Evolutionary conservation across 2,329 filamentous ascomycete genomes (phyloP).

Genomic region (Colletotrichum abscissum): DNA sequence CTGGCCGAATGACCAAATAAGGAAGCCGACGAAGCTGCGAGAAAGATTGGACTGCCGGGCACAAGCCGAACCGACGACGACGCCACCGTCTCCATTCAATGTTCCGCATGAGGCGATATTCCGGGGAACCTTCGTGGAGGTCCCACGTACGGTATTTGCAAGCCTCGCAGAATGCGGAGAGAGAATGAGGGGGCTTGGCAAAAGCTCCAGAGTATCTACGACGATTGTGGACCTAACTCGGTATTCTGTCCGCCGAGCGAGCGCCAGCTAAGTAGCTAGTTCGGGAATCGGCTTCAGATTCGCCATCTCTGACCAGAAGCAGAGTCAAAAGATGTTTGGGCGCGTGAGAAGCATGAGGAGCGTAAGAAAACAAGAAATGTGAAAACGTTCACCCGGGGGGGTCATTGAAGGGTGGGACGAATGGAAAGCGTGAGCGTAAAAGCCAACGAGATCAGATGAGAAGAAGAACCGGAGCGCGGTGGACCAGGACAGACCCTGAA

Average conservation of each 20-base stretch:
- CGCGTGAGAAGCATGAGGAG: not conserved
- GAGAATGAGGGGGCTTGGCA: conserved; percentile 13
- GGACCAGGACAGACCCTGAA: conserved; percentile 19
- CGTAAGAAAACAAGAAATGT: not conserved
- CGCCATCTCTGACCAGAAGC: not conserved
- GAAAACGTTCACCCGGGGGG: conserved; percentile 27
- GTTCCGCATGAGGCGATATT: conserved; percentile 12
- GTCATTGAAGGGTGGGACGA: not conserved
- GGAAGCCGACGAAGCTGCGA: not conserved
- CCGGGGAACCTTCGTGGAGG: conserved; percentile 33
- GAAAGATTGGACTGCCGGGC: not conserved
- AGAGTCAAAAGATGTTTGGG: not conserved
- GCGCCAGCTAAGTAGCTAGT: not conserved
- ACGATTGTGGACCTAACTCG: conserved; percentile 13
- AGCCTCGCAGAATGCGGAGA: conserved; percentile 21
- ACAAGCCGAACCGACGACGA: conserved; percentile 15
- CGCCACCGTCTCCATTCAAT: not conserved
- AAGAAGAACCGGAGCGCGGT: conserved; percentile 13
- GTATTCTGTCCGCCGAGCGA: conserved; percentile 23
- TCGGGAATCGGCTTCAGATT: not conserved
- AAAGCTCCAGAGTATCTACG: not conserved
- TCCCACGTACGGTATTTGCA: conserved; percentile 23
- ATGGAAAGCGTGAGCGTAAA: not conserved
- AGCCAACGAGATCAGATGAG: conserved; percentile 21
- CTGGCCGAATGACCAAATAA: conserved; percentile 14